Conservation (phyloP, 1,139 yeast genomes). For the Pichia sp. region DNA sequence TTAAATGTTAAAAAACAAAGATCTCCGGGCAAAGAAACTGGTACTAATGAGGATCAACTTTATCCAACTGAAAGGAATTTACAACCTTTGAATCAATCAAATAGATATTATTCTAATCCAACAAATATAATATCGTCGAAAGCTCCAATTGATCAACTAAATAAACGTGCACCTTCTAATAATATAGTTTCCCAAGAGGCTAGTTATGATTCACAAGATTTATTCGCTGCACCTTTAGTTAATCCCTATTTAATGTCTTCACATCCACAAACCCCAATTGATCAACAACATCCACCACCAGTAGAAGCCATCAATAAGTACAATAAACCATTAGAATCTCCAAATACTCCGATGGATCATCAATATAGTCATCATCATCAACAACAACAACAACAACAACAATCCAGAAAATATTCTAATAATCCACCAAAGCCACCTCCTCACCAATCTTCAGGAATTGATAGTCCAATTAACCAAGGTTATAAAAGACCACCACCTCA, state of each 20-base stretch:
- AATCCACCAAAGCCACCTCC: slow-evolving; percentile 3
- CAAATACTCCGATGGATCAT: not conserved
- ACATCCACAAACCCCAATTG: slow-evolving; percentile 15
- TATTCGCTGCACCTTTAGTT: slow-evolving; percentile 8
- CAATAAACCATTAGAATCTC: not conserved
- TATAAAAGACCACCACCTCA: slow-evolving; percentile 1
- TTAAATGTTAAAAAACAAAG: slow-evolving; percentile 20
- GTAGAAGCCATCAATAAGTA: not conserved
- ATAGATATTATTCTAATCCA: slow-evolving; percentile 2
- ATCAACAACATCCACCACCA: slow-evolving; percentile 15
- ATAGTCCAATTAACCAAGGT: slow-evolving; percentile 7
- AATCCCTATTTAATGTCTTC: slow-evolving; percentile 12
- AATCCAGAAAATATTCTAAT: not conserved
- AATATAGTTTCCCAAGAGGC: slow-evolving; percentile 5
- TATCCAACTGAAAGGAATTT: not conserved
- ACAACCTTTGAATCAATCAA: slow-evolving; percentile 1
- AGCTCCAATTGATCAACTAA: no score
- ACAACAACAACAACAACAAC: not conserved
- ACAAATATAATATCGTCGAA: not conserved
- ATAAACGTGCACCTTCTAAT: slow-evolving; percentile 6
- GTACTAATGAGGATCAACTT: not conserved
- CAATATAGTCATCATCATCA: not conserved
- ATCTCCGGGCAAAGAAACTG: slow-evolving; percentile 2
- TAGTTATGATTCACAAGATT: not conserved
- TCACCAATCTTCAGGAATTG: not conserved